Conservation (phyloP, 2,329 filamentous ascomycete species). For the Elsinoe arachidis region DNA sequence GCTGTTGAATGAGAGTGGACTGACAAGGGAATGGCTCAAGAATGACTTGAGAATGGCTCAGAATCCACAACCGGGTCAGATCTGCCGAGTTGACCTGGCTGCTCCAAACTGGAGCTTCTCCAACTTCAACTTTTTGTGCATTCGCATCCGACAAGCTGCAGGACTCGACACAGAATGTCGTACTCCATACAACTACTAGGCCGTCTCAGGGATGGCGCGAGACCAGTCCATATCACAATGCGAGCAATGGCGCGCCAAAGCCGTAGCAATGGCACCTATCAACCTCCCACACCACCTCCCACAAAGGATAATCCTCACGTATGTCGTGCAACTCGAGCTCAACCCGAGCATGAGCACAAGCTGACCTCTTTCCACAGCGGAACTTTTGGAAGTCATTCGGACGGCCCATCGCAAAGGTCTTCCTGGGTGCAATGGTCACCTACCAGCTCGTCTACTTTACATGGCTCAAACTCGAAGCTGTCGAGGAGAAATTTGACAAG, state of each 20-base stretch:
- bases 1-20: too few species aligned
- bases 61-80: too few species aligned
- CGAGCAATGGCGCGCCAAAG: not conserved
- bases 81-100: too few species aligned
- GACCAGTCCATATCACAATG: too few species aligned
- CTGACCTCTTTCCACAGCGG: slow-evolving; percentile 34
- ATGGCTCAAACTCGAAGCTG: slow-evolving; percentile 65
- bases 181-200: not conserved
- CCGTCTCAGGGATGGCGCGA: not conserved
- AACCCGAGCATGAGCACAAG: not conserved
- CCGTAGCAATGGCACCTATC: slow-evolving; percentile 10
- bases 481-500: slow-evolving; percentile 56
- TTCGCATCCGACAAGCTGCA: not conserved
- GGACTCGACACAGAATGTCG: not conserved
- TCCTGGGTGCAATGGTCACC: slow-evolving; percentile 65
- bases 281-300: slow-evolving; percentile 10
- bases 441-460: slow-evolving; percentile 70
- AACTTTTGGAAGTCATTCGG: slow-evolving; percentile 69
- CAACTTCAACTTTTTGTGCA: not conserved
- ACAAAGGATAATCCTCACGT: slow-evolving; percentile 8
- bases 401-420: slow-evolving; percentile 62
- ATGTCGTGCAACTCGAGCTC: not conserved
- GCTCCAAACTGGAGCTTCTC: not conserved
- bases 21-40: too few species aligned
- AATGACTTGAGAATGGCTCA: too few species aligned